These are phyloP conservation scores for Yamadazyma spencermartinsiae DNA, from an alignment of 1,139 yeast genomes.

Conservation along the genomic window DNA sequence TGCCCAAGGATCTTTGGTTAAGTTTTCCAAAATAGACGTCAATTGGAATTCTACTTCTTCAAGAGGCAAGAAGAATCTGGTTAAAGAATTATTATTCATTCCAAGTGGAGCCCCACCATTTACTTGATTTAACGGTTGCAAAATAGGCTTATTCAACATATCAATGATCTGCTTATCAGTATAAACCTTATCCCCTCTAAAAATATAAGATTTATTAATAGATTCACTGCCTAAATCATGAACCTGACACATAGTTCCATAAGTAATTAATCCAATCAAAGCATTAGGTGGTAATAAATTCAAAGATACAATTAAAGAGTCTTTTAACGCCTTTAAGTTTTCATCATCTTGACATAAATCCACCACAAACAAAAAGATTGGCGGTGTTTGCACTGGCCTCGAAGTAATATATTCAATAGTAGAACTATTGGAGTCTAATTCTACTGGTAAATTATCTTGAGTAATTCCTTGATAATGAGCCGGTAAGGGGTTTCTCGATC, in stretches of 20 bases:
- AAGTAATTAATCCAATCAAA: constrained; percentile 86
- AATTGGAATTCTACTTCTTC: constrained; percentile 86
- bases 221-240: constrained; percentile 85
- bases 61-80: constrained; percentile 82
- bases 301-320: constrained; percentile 77
- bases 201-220: constrained; percentile 80
- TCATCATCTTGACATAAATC: constrained; percentile 96
- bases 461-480: constrained; percentile 84
- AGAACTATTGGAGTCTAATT: constrained; percentile 73
- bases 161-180: constrained; percentile 72
- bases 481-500: constrained; percentile 82
- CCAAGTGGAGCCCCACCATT: constrained; percentile 17
- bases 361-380: constrained; percentile 87
- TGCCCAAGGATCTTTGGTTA: constrained; percentile 89
- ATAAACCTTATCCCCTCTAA: constrained; percentile 91
- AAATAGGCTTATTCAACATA: constrained; percentile 60
- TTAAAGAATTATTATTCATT: constrained; percentile 44
- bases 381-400: constrained; percentile 88
- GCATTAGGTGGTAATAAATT: constrained; percentile 91
- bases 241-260: constrained; percentile 92
- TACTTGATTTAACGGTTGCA: constrained; percentile 30
- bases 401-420: constrained; percentile 90
- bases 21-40: constrained; percentile 75
- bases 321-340: constrained; percentile 85
- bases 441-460: constrained; percentile 83